These are phyloP conservation scores for Microcera coccophila DNA, from an alignment of 2,329 filamentous ascomycete genomes.

Conservation along the genomic window DNA sequence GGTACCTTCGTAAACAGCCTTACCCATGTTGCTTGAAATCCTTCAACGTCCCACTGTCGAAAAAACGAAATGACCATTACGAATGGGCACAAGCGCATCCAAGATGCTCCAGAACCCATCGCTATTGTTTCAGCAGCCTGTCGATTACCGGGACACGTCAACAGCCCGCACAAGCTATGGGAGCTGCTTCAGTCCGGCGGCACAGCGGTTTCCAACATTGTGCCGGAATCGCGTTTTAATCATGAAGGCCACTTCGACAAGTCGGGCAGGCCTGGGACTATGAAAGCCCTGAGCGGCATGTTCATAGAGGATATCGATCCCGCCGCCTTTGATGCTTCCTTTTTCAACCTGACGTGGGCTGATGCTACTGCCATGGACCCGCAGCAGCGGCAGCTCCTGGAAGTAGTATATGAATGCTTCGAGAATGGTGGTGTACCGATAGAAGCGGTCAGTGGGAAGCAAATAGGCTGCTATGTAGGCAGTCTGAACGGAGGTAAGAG, in stretches of 20 bases:
- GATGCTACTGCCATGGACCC: slow-evolving; percentile 38
- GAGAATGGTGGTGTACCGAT: slow-evolving; percentile 36
- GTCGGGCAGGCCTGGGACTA: slow-evolving; percentile 14
- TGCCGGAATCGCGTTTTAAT: slow-evolving; percentile 16
- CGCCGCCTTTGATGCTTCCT: slow-evolving; percentile 14
- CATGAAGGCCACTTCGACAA: slow-evolving; percentile 10
- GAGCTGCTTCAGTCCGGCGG: slow-evolving; percentile 18
- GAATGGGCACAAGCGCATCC: too few species aligned
- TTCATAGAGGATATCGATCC: slow-evolving; percentile 27
- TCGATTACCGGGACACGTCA: slow-evolving; percentile 22
- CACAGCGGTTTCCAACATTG: slow-evolving; percentile 24
- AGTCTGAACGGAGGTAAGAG: slow-evolving; percentile 32
- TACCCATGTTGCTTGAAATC: too few species aligned
- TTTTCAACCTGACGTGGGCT: slow-evolving; percentile 10
- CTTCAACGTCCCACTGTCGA: too few species aligned
- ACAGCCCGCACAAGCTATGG: slow-evolving; percentile 20
- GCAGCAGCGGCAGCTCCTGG: slow-evolving; percentile 39
- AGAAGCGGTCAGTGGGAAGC: slow-evolving; percentile 29
- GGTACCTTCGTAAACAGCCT: too few species aligned
- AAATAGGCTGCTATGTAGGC: slow-evolving; percentile 34
- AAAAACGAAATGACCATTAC: too few species aligned
- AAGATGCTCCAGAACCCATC: slow-evolving; percentile 15
- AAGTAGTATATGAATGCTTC: slow-evolving; percentile 39
- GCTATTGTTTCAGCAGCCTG: slow-evolving; percentile 27
- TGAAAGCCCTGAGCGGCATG: slow-evolving; percentile 26